Conservation (phyloP, 1,139 yeast genomes). For the Spencermartinsiella ligniputridi region DNA sequence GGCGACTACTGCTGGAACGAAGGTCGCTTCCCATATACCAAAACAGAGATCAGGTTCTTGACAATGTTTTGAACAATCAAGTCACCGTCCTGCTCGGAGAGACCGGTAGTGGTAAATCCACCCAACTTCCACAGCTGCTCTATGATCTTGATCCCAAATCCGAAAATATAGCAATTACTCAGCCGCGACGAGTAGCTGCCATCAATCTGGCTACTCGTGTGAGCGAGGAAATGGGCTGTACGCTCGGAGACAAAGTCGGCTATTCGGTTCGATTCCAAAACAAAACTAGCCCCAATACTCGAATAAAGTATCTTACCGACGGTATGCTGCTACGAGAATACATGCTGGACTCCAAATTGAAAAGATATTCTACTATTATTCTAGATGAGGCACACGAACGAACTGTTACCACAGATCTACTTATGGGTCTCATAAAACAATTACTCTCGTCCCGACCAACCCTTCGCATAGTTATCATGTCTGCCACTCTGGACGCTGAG, state of each 20-base stretch:
- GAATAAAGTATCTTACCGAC: slow-evolving; percentile 83
- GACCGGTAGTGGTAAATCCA: slow-evolving; percentile 96
- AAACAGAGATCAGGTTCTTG: slow-evolving; percentile 60
- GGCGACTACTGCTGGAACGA: slow-evolving; percentile 32
- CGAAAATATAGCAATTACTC: slow-evolving; percentile 81
- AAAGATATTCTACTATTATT: slow-evolving; percentile 69
- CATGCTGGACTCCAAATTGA: slow-evolving; percentile 65
- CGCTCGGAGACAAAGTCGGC: slow-evolving; percentile 78
- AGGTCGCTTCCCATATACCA: slow-evolving; percentile 69
- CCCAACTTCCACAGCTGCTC: slow-evolving; percentile 86
- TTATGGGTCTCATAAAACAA: slow-evolving; percentile 81
- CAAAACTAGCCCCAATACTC: slow-evolving; percentile 48
- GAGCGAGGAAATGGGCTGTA: slow-evolving; percentile 72
- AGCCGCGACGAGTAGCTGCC: slow-evolving; percentile 97
- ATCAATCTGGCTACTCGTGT: slow-evolving; percentile 91
- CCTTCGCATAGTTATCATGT: slow-evolving; percentile 69
- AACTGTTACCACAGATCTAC: slow-evolving; percentile 82
- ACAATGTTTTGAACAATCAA: slow-evolving; percentile 50
- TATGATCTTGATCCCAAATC: slow-evolving; percentile 34
- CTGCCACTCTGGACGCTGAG: slow-evolving; percentile 95
- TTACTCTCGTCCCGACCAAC: slow-evolving; percentile 36
- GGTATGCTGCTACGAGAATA: slow-evolving; percentile 95
- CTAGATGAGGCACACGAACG: slow-evolving; percentile 98
- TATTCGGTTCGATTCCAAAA: slow-evolving; percentile 87
- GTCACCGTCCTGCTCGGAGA: slow-evolving; percentile 89